Percentiles rank a stretch among this genome's conserved stretches.
Conservation (phyloP, 116 monocot species). For the Trichopus zeylanicus region DNA sequence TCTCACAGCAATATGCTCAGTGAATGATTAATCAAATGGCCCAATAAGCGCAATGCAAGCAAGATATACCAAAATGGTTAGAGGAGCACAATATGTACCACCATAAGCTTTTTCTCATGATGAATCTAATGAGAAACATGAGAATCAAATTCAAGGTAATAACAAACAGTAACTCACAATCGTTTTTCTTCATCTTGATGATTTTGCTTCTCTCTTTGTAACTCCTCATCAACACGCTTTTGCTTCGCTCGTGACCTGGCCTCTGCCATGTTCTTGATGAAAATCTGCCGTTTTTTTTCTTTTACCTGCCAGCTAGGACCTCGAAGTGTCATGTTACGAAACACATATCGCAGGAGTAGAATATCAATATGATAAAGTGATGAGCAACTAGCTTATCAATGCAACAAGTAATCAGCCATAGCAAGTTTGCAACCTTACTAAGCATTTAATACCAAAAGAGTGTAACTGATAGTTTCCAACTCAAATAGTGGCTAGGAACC, state of each 20-base stretch:
- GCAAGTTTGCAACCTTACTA: too few species aligned
- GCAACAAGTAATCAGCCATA: background rate
- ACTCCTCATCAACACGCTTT: slow-evolving; percentile 71
- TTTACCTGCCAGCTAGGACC: slow-evolving; percentile 39
- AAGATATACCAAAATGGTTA: too few species aligned
- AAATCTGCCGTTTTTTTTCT: slow-evolving; percentile 82
- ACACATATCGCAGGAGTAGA: background rate
- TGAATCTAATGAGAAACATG: background rate
- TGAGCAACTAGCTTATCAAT: background rate
- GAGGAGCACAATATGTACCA: too few species aligned
- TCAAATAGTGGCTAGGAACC: too few species aligned
- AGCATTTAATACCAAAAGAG: background rate
- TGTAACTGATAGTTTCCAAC: background rate
- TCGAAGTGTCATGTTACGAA: background rate
- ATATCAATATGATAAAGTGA: background rate
- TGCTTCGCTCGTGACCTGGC: slow-evolving; percentile 81
- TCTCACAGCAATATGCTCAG: too few species aligned
- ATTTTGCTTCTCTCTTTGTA: slow-evolving; percentile 60
- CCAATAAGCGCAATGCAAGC: too few species aligned
- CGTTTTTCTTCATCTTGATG: slow-evolving; percentile 86
- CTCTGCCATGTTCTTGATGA: slow-evolving; percentile 83
- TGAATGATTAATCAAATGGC: too few species aligned
- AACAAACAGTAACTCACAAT: slow-evolving; percentile 38
- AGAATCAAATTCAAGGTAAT: background rate
- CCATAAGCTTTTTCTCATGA: too few species aligned